Evolutionary conservation across 768 basidiomycete species (phyloP).

Genomic region (Glaciozyma martinii): DNA sequence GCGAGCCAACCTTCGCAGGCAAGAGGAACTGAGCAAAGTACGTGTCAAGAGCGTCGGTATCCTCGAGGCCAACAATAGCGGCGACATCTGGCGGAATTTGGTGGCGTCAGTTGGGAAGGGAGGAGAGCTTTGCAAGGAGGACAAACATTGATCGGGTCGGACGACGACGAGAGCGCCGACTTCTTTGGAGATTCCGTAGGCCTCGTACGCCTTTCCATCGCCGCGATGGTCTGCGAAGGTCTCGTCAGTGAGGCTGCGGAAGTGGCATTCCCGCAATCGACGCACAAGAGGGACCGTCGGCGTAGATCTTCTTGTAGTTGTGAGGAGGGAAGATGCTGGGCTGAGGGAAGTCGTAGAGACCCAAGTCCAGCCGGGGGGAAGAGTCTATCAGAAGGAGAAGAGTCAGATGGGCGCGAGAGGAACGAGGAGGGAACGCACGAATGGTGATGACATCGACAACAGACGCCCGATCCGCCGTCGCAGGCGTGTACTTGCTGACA

Average conservation of each 20-base stretch:
- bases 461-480: constrained; percentile 2
- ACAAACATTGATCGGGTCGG: constrained; percentile 34
- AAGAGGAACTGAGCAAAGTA: constrained; percentile 32
- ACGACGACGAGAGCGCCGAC: constrained; percentile 34
- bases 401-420: too few species aligned
- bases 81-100: constrained; percentile 18
- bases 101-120: background rate
- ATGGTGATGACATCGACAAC: constrained; percentile 40
- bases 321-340: constrained; percentile 28
- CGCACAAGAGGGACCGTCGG: constrained; percentile 22
- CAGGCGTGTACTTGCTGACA: constrained; percentile 34
- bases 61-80: constrained; percentile 31
- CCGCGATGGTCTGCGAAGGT: constrained; percentile 26
- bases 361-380: constrained; percentile 11
- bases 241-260: background rate
- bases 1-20: constrained; percentile 18
- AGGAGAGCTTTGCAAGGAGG: background rate
- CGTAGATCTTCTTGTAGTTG: constrained; percentile 28
- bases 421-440: constrained; percentile 10
- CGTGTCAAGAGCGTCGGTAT: constrained; percentile 27
- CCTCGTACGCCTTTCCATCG: constrained; percentile 34
- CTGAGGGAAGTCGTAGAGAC: constrained; percentile 31
- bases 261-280: background rate
- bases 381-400: background rate
- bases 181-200: constrained; percentile 33